These are phyloP conservation scores for Ceratocystis papillata DNA, from an alignment of 2,329 filamentous ascomycete genomes.

Conservation along the genomic window DNA sequence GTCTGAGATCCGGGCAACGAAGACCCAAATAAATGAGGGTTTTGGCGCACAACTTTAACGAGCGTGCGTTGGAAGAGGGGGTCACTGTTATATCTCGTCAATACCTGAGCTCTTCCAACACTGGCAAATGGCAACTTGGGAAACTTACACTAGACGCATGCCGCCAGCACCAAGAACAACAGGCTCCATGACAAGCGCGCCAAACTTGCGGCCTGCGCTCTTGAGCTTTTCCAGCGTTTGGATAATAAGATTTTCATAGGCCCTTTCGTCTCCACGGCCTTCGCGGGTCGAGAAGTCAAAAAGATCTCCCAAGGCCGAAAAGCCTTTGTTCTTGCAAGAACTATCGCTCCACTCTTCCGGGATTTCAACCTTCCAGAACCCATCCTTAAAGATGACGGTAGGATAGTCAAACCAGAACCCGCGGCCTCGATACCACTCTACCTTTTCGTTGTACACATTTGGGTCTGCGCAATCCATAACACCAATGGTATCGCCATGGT, in stretches of 20 bases:
- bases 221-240: constrained; percentile 42
- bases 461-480: constrained; percentile 80
- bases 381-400: constrained; percentile 53
- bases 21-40: constrained; percentile 44
- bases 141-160: constrained; percentile 63
- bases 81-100: constrained; percentile 42
- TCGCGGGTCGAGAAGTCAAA: constrained; percentile 49
- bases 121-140: not conserved
- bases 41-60: constrained; percentile 53
- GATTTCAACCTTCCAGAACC: constrained; percentile 53
- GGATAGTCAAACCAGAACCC: constrained; percentile 78
- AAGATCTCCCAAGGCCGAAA: constrained; percentile 43
- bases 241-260: constrained; percentile 52
- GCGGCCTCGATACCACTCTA: constrained; percentile 73
- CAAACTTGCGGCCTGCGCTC: constrained; percentile 54
- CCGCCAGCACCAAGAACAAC: constrained; percentile 71
- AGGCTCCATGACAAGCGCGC: constrained; percentile 69
- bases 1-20: constrained; percentile 22
- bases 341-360: constrained; percentile 36
- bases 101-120: not conserved
- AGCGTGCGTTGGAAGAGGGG: constrained; percentile 69
- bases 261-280: constrained; percentile 35
- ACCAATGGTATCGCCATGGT: constrained; percentile 80
- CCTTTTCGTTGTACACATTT: constrained; percentile 65
- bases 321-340: constrained; percentile 32